Evolutionary conservation across 805 yeast species (phyloP).

Genomic region (Metschnikowia noctiluminum): DNA sequence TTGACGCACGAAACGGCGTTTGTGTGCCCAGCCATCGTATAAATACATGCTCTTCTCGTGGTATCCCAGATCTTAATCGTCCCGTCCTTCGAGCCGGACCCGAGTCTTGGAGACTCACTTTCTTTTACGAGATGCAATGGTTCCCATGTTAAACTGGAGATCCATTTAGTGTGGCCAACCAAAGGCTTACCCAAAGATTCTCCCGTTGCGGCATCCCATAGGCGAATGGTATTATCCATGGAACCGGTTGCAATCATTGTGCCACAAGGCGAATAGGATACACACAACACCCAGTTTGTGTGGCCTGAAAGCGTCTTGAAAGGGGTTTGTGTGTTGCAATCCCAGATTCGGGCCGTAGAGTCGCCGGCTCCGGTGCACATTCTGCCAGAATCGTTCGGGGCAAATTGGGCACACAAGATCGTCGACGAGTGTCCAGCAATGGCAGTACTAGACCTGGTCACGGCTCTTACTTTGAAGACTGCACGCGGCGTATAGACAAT

Average conservation of each 20-base stretch:
- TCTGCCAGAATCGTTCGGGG: conserved; percentile 80
- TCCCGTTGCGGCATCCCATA: conserved; percentile 84
- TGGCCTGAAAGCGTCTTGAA: conserved; percentile 79
- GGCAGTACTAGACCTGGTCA: conserved; percentile 87
- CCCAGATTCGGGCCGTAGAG: conserved; percentile 94
- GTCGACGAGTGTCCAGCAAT: conserved; percentile 96
- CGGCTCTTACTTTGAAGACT: conserved; percentile 86
- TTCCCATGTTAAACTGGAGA: conserved; percentile 89
- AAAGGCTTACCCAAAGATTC: conserved; percentile 69
- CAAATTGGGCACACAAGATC: conserved; percentile 86
- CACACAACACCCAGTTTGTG: conserved; percentile 90
- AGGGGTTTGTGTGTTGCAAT: conserved; percentile 92
- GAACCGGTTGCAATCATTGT: conserved; percentile 90
- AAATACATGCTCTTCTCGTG: conserved; percentile 57
- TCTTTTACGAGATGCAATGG: conserved; percentile 77
- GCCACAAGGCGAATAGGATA: conserved; percentile 90
- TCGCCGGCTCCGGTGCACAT: conserved; percentile 97
- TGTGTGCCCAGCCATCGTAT: conserved; percentile 82
- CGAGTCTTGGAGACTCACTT: conserved; percentile 68
- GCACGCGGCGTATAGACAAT: conserved; percentile 93
- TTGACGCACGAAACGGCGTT: conserved; percentile 91
- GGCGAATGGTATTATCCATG: conserved; percentile 83
- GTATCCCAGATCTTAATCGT: conserved; percentile 89
- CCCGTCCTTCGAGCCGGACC: conserved; percentile 88
- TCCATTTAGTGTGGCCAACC: conserved; percentile 84